Conservation (phyloP, 2,329 filamentous ascomycete genomes). For the Helotiales sp. region DNA sequence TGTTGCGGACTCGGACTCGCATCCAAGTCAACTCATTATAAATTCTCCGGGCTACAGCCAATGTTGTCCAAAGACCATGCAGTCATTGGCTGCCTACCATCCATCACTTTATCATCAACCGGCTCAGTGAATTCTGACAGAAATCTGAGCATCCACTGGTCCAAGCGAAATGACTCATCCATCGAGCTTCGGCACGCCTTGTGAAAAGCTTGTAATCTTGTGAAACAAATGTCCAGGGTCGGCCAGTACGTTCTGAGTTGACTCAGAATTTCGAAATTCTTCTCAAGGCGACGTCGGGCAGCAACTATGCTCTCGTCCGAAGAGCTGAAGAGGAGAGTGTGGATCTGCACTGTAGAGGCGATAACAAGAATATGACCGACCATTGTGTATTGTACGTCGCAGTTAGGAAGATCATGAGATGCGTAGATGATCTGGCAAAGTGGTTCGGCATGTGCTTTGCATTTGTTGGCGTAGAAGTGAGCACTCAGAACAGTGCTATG, state of each 20-base stretch:
- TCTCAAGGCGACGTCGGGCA: constrained; percentile 40
- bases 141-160: constrained; percentile 44
- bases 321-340: constrained; percentile 44
- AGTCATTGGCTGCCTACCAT: not conserved
- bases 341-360: constrained; percentile 47
- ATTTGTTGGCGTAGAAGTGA: constrained; percentile 38
- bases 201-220: constrained; percentile 43
- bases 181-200: constrained; percentile 40
- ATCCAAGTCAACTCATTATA: too few relatives aligned
- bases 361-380: constrained; percentile 48
- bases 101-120: constrained; percentile 30
- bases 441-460: constrained; percentile 40
- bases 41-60: constrained; percentile 9
- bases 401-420: constrained; percentile 38
- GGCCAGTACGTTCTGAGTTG: constrained; percentile 44
- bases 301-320: constrained; percentile 38
- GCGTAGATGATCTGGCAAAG: constrained; percentile 44
- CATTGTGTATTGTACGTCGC: constrained; percentile 44
- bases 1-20: too few relatives aligned
- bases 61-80: constrained; percentile 15
- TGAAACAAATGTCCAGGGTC: constrained; percentile 39
- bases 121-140: constrained; percentile 35
- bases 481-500: constrained; percentile 13
- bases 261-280: constrained; percentile 47
- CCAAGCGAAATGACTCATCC: constrained; percentile 41